Percentiles rank a stretch among this genome's conserved stretches.
These are phyloP conservation scores for Vinca major DNA, from an alignment of 305 asterid genomes.

Conservation along the genomic window DNA sequence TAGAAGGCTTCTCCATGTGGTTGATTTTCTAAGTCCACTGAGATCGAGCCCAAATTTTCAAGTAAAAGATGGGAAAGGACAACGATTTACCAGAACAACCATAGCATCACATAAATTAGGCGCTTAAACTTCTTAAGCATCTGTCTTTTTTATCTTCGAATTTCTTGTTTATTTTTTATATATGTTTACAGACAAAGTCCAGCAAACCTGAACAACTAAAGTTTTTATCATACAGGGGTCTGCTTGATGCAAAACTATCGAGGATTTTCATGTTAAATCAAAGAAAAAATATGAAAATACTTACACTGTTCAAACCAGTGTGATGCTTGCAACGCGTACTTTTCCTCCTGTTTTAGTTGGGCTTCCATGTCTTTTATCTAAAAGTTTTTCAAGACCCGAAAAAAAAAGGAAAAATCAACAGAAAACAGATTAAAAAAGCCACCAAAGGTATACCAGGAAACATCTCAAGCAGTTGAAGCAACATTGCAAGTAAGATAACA, in stretches of 20 bases:
- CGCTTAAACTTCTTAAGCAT: neutral
- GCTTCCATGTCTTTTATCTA: conserved; percentile 89
- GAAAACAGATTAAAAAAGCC: neutral
- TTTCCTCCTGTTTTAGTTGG: conserved; percentile 61
- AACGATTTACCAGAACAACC: conserved; percentile 1
- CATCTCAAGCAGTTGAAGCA: neutral
- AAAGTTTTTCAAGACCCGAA: neutral
- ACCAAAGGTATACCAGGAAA: neutral
- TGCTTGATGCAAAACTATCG: neutral
- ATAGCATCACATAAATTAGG: neutral
- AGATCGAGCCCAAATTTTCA: neutral
- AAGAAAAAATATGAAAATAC: conserved; percentile 20
- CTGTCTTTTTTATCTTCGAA: neutral
- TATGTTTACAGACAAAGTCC: neutral
- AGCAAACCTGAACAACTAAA: neutral
- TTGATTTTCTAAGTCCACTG: neutral
- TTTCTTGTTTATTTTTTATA: neutral
- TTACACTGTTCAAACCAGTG: conserved; percentile 44
- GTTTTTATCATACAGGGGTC: neutral
- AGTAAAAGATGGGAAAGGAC: neutral
- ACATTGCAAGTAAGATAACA: neutral
- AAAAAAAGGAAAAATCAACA: neutral
- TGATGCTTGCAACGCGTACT: conserved; percentile 60
- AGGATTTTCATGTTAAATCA: neutral
- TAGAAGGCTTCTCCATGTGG: neutral